Conservation (phyloP, 1,284 basidiomycete genomes). For the Neolentinus lepideus region DNA sequence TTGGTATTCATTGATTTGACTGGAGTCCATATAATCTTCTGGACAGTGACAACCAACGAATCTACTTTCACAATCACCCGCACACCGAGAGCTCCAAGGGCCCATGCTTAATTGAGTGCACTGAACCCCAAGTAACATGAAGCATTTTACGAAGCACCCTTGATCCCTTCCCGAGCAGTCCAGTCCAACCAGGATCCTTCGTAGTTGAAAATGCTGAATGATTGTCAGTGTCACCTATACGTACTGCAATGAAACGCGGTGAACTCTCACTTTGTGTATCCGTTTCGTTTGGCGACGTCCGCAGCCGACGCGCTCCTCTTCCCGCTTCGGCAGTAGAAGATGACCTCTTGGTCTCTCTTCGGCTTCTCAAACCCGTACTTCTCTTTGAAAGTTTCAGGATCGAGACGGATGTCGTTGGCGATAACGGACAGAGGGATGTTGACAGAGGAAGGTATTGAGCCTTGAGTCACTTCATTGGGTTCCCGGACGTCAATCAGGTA, state of each 20-base stretch:
- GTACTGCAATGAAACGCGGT: neutral
- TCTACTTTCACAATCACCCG: too few relatives aligned
- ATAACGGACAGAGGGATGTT: slow-evolving; percentile 87
- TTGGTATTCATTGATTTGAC: too few relatives aligned
- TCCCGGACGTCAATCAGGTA: slow-evolving; percentile 92
- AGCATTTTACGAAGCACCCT: slow-evolving; percentile 4
- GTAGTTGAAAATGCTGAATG: slow-evolving; percentile 75
- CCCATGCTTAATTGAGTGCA: too few relatives aligned
- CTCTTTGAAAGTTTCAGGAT: slow-evolving; percentile 52
- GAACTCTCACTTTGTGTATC: slow-evolving; percentile 70
- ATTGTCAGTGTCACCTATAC: neutral
- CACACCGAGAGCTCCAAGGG: too few relatives aligned
- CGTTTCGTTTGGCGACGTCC: slow-evolving; percentile 80
- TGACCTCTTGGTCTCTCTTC: slow-evolving; percentile 64
- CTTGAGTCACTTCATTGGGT: slow-evolving; percentile 88
- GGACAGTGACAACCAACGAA: too few relatives aligned
- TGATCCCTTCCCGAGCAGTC: slow-evolving; percentile 55
- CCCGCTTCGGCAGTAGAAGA: slow-evolving; percentile 95
- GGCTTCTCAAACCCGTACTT: slow-evolving; percentile 88
- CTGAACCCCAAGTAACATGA: neutral
- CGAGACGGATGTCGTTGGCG: slow-evolving; percentile 60
- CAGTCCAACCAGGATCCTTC: slow-evolving; percentile 92
- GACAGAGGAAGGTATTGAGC: slow-evolving; percentile 93
- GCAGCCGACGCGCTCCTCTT: slow-evolving; percentile 78
- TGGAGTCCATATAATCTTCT: too few relatives aligned